Evolutionary conservation across 106 monocot genomes (phyloP).

Genomic region (Xerophyta viscosa): DNA sequence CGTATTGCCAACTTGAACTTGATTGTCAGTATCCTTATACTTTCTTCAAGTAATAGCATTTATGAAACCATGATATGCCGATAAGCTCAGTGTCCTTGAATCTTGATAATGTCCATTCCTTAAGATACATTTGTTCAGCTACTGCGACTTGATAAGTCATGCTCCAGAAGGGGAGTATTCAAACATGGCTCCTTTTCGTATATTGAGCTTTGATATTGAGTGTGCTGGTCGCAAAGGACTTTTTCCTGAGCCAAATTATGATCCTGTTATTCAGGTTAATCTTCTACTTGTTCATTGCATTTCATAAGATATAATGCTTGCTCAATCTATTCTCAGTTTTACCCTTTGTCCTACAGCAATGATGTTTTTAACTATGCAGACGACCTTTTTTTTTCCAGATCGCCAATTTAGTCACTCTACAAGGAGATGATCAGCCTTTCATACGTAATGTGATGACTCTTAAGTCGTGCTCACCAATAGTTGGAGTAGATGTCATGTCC

Average conservation of each 20-base stretch:
- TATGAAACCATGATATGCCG: too few relatives aligned
- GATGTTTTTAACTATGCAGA: too few relatives aligned
- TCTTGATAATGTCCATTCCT: conserved; percentile 26
- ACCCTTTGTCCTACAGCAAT: too few relatives aligned
- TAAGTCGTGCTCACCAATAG: conserved; percentile 90
- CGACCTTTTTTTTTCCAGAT: conserved; percentile 72
- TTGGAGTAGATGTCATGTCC: conserved; percentile 96
- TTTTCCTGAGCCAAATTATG: conserved; percentile 94
- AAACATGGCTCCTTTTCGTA: conserved; percentile 98
- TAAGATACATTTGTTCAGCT: conserved; percentile 36
- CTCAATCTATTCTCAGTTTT: too few relatives aligned
- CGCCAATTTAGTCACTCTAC: conserved; percentile 90
- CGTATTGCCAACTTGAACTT: conserved; percentile 84
- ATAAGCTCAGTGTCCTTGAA: background rate
- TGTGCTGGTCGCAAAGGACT: conserved; percentile 99
- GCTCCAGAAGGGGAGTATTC: conserved; percentile 87
- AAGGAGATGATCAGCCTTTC: conserved; percentile 82
- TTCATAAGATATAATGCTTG: too few relatives aligned
- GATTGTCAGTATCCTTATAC: conserved; percentile 87
- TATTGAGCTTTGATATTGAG: conserved; percentile 99
- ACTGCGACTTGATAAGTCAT: conserved; percentile 90
- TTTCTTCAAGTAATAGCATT: background rate
- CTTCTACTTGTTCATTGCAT: background rate
- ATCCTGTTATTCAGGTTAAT: conserved; percentile 96
- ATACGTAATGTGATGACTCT: conserved; percentile 94